phyloP scores from a whole-genome alignment of 1,284 basidiomycete species.

The Austropuccinia psidii region DNA sequence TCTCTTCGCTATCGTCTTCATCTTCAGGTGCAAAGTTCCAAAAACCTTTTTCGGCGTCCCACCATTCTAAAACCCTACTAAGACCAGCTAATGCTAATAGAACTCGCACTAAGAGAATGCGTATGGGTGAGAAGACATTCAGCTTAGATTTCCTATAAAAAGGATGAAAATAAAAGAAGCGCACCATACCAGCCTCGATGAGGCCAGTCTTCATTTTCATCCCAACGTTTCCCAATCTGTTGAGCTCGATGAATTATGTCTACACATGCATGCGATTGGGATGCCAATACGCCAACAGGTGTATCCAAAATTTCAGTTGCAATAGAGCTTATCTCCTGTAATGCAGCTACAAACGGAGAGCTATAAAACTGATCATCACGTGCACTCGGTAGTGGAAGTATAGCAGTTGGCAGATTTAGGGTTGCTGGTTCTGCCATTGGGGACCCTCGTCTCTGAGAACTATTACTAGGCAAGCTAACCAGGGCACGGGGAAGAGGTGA shows the following conservation, averaged over 20 bases:
- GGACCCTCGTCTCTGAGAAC: slow-evolving; percentile 46
- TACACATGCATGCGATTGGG: slow-evolving; percentile 74
- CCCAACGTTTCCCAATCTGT: slow-evolving; percentile 85
- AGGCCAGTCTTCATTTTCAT: slow-evolving; percentile 95
- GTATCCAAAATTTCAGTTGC: slow-evolving; percentile 93
- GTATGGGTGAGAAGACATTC: background rate
- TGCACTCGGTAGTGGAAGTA: background rate
- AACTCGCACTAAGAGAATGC: slow-evolving; percentile 46
- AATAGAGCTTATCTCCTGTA: slow-evolving; percentile 86
- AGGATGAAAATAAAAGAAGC: slow-evolving; percentile 25
- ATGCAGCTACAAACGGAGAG: slow-evolving; percentile 77
- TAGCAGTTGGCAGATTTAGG: background rate
- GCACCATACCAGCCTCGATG: slow-evolving; percentile 98
- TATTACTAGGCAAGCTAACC: slow-evolving; percentile 54
- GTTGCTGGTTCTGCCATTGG: slow-evolving; percentile 49
- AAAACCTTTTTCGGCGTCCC: slow-evolving; percentile 99
- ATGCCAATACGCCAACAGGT: slow-evolving; percentile 73
- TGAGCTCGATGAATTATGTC: slow-evolving; percentile 82
- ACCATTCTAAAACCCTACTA: slow-evolving; percentile 96
- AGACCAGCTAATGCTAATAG: slow-evolving; percentile 93
- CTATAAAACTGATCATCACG: slow-evolving; percentile 39
- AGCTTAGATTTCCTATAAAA: background rate
- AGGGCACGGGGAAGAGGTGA: slow-evolving; percentile 59
- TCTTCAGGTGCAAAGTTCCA: slow-evolving; percentile 94
- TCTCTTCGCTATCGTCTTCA: slow-evolving; percentile 58